phyloP scores from a whole-genome alignment of 2,329 filamentous ascomycete genomes.

The Xylariomycetidae sp. region DNA sequence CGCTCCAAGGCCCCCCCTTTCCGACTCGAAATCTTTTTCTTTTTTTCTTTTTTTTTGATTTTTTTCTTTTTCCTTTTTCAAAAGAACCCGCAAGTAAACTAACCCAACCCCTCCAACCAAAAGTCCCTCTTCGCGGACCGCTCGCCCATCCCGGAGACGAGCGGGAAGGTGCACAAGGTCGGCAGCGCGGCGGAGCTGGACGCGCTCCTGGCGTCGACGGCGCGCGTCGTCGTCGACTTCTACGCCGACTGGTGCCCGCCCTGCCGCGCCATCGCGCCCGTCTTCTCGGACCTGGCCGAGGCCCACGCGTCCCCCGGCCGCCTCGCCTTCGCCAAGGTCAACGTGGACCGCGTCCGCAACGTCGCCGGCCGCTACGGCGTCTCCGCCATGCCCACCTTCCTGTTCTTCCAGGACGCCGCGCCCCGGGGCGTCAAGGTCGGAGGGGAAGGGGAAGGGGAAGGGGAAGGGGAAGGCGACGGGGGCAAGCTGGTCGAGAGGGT shows the following conservation, averaged over 20 bases:
- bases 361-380: slow-evolving; percentile 45
- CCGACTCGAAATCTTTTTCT: no score
- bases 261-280: slow-evolving; percentile 43
- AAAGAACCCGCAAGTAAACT: no score
- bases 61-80: no score
- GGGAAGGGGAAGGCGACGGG: slow-evolving; percentile 4
- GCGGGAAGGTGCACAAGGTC: slow-evolving; percentile 32
- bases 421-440: no score
- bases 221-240: slow-evolving; percentile 44
- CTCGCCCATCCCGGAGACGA: slow-evolving; percentile 35
- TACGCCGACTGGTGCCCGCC: slow-evolving; percentile 48
- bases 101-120: no score
- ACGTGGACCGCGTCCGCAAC: slow-evolving; percentile 48
- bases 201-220: slow-evolving; percentile 32
- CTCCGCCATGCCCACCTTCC: slow-evolving; percentile 51
- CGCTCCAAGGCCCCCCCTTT: no score
- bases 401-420: slow-evolving; percentile 48
- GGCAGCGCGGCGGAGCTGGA: slow-evolving; percentile 21
- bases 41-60: no score
- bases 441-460: no score
- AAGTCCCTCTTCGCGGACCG: slow-evolving; percentile 18
- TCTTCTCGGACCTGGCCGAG: slow-evolving; percentile 42
- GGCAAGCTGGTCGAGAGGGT: slow-evolving; percentile 4
- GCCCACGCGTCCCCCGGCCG: slow-evolving; percentile 30
- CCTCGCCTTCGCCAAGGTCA: slow-evolving; percentile 50